Evolutionary conservation across 2,329 filamentous ascomycete species (phyloP).

Genomic region (Karstenula rhodostoma): DNA sequence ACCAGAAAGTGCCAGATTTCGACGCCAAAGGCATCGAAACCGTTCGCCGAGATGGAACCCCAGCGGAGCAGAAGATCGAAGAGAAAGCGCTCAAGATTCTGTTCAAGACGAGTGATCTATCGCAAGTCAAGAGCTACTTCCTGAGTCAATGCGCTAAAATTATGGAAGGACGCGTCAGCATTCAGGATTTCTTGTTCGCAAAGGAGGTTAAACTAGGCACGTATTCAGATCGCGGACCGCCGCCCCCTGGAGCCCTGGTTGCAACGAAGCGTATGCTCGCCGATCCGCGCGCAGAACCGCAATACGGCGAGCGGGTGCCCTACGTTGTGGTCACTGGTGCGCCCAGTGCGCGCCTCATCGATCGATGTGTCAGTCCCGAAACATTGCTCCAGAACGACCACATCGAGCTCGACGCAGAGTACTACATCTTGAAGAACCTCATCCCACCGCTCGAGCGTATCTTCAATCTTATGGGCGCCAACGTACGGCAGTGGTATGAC

Average conservation of each 20-base stretch:
- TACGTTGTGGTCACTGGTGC: slow-evolving; percentile 93
- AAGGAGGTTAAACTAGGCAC: slow-evolving; percentile 89
- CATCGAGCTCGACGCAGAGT: slow-evolving; percentile 87
- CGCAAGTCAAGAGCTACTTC: slow-evolving; percentile 88
- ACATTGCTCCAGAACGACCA: slow-evolving; percentile 79
- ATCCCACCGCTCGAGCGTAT: slow-evolving; percentile 95
- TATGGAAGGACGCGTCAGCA: slow-evolving; percentile 84
- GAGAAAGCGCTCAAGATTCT: slow-evolving; percentile 88
- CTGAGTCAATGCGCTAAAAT: slow-evolving; percentile 91
- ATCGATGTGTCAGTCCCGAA: slow-evolving; percentile 90
- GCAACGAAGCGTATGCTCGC: slow-evolving; percentile 85
- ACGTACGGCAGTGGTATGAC: slow-evolving; percentile 90
- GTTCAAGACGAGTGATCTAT: slow-evolving; percentile 89
- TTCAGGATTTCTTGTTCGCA: slow-evolving; percentile 97
- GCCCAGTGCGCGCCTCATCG: slow-evolving; percentile 83
- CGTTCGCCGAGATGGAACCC: slow-evolving; percentile 91
- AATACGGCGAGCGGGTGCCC: slow-evolving; percentile 93
- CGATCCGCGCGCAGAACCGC: slow-evolving; percentile 86
- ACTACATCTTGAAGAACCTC: slow-evolving; percentile 95
- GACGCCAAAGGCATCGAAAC: slow-evolving; percentile 99
- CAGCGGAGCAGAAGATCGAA: slow-evolving; percentile 95
- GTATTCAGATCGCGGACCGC: slow-evolving; percentile 81
- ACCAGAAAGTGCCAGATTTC: slow-evolving; percentile 83
- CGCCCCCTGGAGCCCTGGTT: slow-evolving; percentile 88
- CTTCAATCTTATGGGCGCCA: slow-evolving; percentile 94